phyloP scores from a whole-genome alignment of 2,329 filamentous ascomycete species.

The Cladosporium sp. region DNA sequence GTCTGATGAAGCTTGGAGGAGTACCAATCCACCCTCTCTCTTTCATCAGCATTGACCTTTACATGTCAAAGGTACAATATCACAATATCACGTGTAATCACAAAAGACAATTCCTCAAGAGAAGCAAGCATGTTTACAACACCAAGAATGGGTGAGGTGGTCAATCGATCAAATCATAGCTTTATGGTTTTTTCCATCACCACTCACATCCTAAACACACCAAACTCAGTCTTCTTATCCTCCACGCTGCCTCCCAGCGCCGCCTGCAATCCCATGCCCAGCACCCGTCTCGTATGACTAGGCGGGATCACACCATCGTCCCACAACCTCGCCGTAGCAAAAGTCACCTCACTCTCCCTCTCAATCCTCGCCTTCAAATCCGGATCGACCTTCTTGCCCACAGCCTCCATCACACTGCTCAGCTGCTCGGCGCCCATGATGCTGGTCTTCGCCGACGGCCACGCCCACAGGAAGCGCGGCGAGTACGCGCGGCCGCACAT shows the following conservation, averaged over 20 bases:
- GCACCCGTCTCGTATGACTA: constrained; percentile 50
- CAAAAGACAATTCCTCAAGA: background rate
- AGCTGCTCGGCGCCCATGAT: constrained; percentile 97
- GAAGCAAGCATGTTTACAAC: background rate
- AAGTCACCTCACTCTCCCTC: constrained; percentile 83
- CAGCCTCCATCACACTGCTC: constrained; percentile 89
- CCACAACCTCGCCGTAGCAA: constrained; percentile 88
- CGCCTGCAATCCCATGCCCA: constrained; percentile 52
- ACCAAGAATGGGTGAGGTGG: background rate
- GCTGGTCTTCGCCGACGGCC: constrained; percentile 93
- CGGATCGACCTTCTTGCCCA: constrained; percentile 80
- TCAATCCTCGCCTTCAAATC: constrained; percentile 84
- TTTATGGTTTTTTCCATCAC: background rate
- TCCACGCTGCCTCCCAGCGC: constrained; percentile 42
- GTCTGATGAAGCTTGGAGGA: constrained; percentile 6
- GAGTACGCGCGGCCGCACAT: constrained; percentile 95
- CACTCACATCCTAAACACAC: constrained; percentile 43
- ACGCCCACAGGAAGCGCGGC: constrained; percentile 92
- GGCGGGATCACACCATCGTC: constrained; percentile 59
- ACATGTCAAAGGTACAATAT: background rate
- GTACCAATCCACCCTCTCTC: background rate
- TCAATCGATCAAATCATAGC: background rate
- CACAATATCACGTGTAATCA: background rate
- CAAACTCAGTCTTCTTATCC: constrained; percentile 41
- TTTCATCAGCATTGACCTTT: background rate